These are phyloP conservation scores for Pleodorina starrii DNA, from an alignment of 139 green algal species.

Conservation along the genomic window DNA sequence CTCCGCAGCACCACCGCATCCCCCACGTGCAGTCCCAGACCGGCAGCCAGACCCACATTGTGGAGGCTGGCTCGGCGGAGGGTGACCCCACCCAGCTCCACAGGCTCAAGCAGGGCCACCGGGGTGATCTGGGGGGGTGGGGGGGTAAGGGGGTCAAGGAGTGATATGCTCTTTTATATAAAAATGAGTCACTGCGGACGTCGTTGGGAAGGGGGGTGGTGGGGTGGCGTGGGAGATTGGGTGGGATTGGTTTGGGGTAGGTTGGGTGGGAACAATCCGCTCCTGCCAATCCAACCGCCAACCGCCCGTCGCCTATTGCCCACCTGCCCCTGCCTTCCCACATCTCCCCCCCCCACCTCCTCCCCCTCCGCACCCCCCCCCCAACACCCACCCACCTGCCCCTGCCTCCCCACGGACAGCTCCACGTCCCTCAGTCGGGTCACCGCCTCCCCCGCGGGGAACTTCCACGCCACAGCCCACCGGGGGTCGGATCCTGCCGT, in stretches of 20 bases:
- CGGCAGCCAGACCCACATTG: slow-evolving; percentile 57
- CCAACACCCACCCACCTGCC: slow-evolving; percentile 28
- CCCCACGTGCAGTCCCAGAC: slow-evolving; percentile 53
- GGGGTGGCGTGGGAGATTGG: neutral
- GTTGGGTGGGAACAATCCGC: no score
- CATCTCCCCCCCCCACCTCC: no score
- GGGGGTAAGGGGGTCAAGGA: no score
- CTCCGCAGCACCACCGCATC: slow-evolving; percentile 65
- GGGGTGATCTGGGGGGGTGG: slow-evolving; percentile 51
- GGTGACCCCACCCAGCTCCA: slow-evolving; percentile 63
- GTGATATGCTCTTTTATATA: no score
- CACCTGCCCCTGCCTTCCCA: no score
- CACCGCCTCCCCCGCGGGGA: slow-evolving; percentile 58
- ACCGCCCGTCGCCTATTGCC: no score
- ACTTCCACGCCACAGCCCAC: slow-evolving; percentile 77
- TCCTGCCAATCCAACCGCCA: no score
- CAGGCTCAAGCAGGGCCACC: slow-evolving; percentile 62
- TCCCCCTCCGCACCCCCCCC: neutral
- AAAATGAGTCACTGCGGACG: no score
- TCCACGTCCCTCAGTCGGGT: slow-evolving; percentile 62
- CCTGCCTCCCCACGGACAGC: slow-evolving; percentile 62
- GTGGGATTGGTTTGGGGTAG: neutral
- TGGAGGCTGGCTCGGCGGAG: slow-evolving; percentile 66
- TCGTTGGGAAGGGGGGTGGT: neutral
- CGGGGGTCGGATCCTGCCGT: slow-evolving; percentile 40